Conservation (phyloP, 2,329 filamentous ascomycete species). For the Exophiala spinifera region DNA sequence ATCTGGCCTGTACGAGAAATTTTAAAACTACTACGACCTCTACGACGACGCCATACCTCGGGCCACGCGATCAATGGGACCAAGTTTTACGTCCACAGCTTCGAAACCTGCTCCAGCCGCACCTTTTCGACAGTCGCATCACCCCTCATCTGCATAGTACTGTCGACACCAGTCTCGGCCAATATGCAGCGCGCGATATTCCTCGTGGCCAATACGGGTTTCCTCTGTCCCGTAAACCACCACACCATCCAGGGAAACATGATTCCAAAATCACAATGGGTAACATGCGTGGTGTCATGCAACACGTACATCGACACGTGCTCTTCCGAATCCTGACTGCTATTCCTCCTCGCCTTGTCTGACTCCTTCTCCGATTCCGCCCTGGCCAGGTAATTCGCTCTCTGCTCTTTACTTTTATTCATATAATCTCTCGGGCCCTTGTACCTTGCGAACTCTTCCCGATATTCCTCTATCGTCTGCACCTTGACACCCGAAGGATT, state of each 20-base stretch:
- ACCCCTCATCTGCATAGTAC: background rate
- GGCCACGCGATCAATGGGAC: too few species aligned
- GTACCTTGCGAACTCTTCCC: background rate
- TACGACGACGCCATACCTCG: too few species aligned
- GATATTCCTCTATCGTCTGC: constrained; percentile 7
- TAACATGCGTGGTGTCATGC: constrained; percentile 65
- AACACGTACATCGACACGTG: background rate
- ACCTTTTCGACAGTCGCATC: background rate
- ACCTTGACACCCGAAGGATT: constrained; percentile 3
- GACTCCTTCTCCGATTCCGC: background rate
- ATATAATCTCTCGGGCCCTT: constrained; percentile 7
- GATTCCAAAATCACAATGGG: constrained; percentile 76
- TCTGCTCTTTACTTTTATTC: constrained; percentile 2
- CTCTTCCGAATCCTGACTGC: background rate
- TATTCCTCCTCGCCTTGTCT: background rate
- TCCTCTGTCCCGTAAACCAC: constrained; percentile 46
- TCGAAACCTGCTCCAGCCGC: constrained; percentile 5
- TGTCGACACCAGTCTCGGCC: background rate
- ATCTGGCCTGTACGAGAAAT: too few species aligned
- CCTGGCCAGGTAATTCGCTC: background rate
- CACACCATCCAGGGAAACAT: constrained; percentile 67
- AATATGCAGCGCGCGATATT: constrained; percentile 9
- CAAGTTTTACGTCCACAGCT: too few species aligned
- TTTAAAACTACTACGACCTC: too few species aligned
- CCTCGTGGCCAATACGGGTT: constrained; percentile 23